phyloP scores from a whole-genome alignment of 1,139 yeast species.

The Yamadazyma dushanensis region DNA sequence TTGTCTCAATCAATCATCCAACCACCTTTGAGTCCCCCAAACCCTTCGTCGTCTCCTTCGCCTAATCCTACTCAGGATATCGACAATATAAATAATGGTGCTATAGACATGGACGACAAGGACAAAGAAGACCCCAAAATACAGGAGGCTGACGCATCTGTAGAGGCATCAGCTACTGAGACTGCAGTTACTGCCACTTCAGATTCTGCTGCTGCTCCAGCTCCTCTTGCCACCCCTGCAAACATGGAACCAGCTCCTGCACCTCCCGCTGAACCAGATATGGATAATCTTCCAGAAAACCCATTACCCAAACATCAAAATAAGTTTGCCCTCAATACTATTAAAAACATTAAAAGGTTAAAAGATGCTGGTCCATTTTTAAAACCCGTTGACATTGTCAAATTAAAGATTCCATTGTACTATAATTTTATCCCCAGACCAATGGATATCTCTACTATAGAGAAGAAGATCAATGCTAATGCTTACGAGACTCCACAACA shows the following conservation, averaged over 20 bases:
- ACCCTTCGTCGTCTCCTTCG: slow-evolving; percentile 12
- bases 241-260: slow-evolving; percentile 62
- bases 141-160: slow-evolving; percentile 4
- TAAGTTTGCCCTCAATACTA: slow-evolving; percentile 64
- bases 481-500: slow-evolving; percentile 73
- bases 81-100: neutral
- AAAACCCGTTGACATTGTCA: slow-evolving; percentile 86
- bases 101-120: slow-evolving; percentile 1
- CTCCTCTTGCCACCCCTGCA: slow-evolving; percentile 14
- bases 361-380: slow-evolving; percentile 92
- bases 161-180: slow-evolving; percentile 4
- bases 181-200: slow-evolving; percentile 11
- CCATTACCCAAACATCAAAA: slow-evolving; percentile 90
- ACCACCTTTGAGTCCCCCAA: slow-evolving; percentile 15
- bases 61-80: slow-evolving; percentile 9
- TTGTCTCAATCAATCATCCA: slow-evolving; percentile 6
- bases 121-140: neutral
- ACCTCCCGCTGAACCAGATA: slow-evolving; percentile 71
- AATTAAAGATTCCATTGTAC: slow-evolving; percentile 87
- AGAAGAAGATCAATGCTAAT: slow-evolving; percentile 65
- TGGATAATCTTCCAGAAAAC: slow-evolving; percentile 60
- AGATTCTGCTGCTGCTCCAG: slow-evolving; percentile 14
- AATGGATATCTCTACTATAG: slow-evolving; percentile 93
- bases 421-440: slow-evolving; percentile 82
- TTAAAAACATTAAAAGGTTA: slow-evolving; percentile 81